Conservation (phyloP, 1,284 basidiomycete species). For the Rugosomyces carneus region DNA sequence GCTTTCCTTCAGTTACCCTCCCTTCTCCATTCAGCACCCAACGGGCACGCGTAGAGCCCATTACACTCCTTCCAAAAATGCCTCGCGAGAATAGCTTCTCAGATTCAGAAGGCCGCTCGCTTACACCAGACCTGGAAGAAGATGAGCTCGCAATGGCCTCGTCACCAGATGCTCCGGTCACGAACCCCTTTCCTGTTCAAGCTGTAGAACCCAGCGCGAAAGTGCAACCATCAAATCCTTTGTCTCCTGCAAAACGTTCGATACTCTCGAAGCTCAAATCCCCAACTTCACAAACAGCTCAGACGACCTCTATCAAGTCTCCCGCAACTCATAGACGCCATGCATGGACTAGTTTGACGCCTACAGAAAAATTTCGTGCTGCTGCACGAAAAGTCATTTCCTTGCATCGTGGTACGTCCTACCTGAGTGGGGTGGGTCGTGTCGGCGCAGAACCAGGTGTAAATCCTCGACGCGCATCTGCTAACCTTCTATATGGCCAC, state of each 20-base stretch:
- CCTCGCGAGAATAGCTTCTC: slow-evolving; percentile 55
- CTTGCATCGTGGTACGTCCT: slow-evolving; percentile 44
- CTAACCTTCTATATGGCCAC: slow-evolving; percentile 44
- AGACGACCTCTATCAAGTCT: neutral
- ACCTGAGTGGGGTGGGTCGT: slow-evolving; percentile 26
- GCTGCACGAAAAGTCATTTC: slow-evolving; percentile 51
- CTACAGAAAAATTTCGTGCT: slow-evolving; percentile 43
- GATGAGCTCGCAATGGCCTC: slow-evolving; percentile 1
- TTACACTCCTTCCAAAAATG: slow-evolving; percentile 20
- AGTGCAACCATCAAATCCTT: neutral
- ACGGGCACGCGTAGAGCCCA: neutral
- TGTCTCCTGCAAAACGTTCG: slow-evolving; percentile 13
- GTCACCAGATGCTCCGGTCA: slow-evolving; percentile 5
- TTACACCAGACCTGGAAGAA: slow-evolving; percentile 48
- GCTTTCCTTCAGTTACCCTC: neutral
- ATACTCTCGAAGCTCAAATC: slow-evolving; percentile 11
- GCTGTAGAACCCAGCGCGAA: slow-evolving; percentile 1
- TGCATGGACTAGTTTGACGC: slow-evolving; percentile 20
- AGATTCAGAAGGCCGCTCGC: slow-evolving; percentile 51
- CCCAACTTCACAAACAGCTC: neutral
- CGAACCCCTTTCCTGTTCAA: slow-evolving; percentile 6
- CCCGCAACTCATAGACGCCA: slow-evolving; percentile 5
- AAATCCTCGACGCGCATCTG: slow-evolving; percentile 48
- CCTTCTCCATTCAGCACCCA: neutral
- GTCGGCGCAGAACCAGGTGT: slow-evolving; percentile 61